These are phyloP conservation scores for Leishmania amazonensis DNA, from an alignment of 208 protist species.

Conservation along the genomic window DNA sequence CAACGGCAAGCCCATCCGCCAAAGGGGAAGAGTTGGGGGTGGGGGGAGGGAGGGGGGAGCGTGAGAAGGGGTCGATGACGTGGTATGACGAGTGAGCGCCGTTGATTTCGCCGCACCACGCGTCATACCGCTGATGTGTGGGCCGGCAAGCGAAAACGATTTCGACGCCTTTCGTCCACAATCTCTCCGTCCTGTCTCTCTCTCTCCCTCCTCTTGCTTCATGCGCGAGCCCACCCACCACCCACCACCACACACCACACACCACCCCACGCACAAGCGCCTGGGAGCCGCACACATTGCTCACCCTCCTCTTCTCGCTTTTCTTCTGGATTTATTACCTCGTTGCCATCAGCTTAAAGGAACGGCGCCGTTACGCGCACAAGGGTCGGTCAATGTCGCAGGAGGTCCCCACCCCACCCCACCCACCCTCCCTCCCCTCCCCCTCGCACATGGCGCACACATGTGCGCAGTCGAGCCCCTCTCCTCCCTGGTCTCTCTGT, in stretches of 20 bases:
- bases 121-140: neutral
- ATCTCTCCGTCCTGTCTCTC: neutral
- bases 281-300: neutral
- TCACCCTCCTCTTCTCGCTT: neutral
- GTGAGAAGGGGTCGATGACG: neutral
- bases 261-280: neutral
- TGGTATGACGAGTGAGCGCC: neutral
- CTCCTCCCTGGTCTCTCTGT: neutral
- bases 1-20: neutral
- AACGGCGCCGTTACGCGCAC: neutral
- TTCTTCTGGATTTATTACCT: neutral
- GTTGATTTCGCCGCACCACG: neutral
- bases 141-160: neutral
- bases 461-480: no score
- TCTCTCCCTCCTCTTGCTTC: neutral
- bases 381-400: neutral
- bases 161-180: neutral
- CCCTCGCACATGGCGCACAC: neutral
- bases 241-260: neutral
- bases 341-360: neutral
- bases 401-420: neutral
- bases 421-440: neutral
- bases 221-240: neutral
- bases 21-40: neutral
- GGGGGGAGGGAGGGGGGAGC: constrained; percentile 1